Base-by-base conservation (phyloP, 1,139 yeast species). In the Pneumocystis murina region DNA sequence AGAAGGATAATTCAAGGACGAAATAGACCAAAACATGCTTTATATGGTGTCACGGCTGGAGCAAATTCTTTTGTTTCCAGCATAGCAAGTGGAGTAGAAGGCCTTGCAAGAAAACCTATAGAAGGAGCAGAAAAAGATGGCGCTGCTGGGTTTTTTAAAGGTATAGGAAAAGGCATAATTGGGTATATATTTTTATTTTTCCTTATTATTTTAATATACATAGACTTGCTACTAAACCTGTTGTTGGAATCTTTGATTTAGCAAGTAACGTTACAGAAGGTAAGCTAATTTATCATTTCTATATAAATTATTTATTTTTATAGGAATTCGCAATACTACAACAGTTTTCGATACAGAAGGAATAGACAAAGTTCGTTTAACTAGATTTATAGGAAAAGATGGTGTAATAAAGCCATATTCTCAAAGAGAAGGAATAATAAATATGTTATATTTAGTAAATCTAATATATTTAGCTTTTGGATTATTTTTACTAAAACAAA, bases 1-100 rank as follows among this genome's bases (percentile, higher is more conserved):
- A 84, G 96, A 69, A 69, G 81, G 36, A 77, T 86, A 67, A 83
- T 83, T 66, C 85, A 85, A 71, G 81, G 89, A 65, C 80, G 95
- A 65, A 88, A 88, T 72, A 82, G 80, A 67, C 95, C 96, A 0
- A 85, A 84, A 61, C 96, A 90, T 73, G 96, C 96, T 0, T 77
- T 89, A n/a, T 87, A 86, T 71, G 96, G 96, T 0, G 78, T 94
- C 67, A 83, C 94, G 0, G 79, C 83, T 4, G 97, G 97, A 14
- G 96, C 97, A 0, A 84, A 86, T 62, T 89, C 97, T 0, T 84
- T 94, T 69, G 82, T 89, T 66, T 96, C 87, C 67, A 90, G 96
- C 5, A 71, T 94, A 7, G 79, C 95, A 0, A 86, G 95, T 66
- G 98, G 98, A 0, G 79, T 94, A 6, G 80, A 90, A 0, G 98